These are phyloP conservation scores for Cercophora newfieldiana DNA, from an alignment of 495 filamentous ascomycete species.

Conservation along the genomic window DNA sequence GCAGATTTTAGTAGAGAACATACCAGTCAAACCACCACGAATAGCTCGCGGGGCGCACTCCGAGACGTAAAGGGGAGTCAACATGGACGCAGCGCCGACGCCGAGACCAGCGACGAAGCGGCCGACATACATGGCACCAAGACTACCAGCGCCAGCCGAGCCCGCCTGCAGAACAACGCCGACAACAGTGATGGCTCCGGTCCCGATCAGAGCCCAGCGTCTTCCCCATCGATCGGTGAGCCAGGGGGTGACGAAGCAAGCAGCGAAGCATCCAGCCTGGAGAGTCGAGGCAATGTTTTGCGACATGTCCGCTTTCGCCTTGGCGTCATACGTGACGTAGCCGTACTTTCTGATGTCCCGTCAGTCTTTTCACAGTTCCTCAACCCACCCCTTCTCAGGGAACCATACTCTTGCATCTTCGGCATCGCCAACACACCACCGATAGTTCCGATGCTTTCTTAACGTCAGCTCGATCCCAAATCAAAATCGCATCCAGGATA, in stretches of 20 bases:
- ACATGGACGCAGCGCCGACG: slow-evolving; percentile 64
- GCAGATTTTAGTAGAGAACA: background rate
- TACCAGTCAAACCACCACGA: slow-evolving; percentile 65
- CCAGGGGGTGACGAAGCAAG: slow-evolving; percentile 54
- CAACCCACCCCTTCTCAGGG: background rate
- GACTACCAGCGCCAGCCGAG: slow-evolving; percentile 36
- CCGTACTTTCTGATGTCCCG: background rate
- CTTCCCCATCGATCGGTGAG: slow-evolving; percentile 57
- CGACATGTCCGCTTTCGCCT: slow-evolving; percentile 6
- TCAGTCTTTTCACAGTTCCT: background rate
- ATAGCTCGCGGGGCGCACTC: slow-evolving; percentile 74
- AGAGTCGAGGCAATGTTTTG: slow-evolving; percentile 60
- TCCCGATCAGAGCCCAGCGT: slow-evolving; percentile 31
- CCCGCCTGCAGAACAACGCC: slow-evolving; percentile 45
- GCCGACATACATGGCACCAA: slow-evolving; percentile 63
- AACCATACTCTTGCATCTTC: slow-evolving; percentile 43
- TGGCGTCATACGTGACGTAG: background rate
- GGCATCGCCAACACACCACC: slow-evolving; percentile 57
- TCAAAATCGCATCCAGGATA: background rate
- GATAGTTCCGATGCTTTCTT: slow-evolving; percentile 34
- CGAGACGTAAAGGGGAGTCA: slow-evolving; percentile 58
- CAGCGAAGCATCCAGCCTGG: slow-evolving; percentile 65
- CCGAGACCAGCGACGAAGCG: slow-evolving; percentile 67
- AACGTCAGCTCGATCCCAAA: background rate
- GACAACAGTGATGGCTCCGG: slow-evolving; percentile 39